Evolutionary conservation across 495 filamentous ascomycete genomes (phyloP).

Genomic region (Daldinia vernicosa): DNA sequence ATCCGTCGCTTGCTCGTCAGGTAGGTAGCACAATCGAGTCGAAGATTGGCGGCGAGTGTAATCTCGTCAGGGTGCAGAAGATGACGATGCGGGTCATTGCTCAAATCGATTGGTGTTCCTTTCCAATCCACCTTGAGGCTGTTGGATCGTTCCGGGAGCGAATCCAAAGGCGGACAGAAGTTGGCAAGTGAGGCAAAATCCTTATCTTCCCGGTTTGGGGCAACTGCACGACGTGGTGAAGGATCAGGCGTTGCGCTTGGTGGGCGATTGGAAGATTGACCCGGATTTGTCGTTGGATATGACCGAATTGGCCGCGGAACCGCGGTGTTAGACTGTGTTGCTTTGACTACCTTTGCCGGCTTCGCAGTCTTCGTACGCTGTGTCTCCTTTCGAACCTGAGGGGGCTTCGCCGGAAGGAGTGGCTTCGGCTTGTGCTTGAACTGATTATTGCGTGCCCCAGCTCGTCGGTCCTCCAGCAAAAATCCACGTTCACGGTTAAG

Average conservation of each 20-base stretch:
- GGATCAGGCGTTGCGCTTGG: constrained; percentile 56
- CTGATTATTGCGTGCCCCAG: constrained; percentile 42
- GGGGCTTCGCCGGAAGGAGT: constrained; percentile 54
- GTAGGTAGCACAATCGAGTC: constrained; percentile 90
- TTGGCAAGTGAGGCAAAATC: constrained; percentile 83
- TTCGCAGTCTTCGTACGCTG: constrained; percentile 49
- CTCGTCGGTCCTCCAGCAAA: constrained; percentile 60
- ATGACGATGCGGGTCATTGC: constrained; percentile 77
- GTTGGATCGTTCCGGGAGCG: constrained; percentile 67
- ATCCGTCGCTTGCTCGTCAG: constrained; percentile 95
- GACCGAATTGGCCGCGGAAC: constrained; percentile 43
- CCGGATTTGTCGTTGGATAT: constrained; percentile 22
- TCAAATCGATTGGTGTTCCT: constrained; percentile 79
- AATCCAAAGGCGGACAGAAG: constrained; percentile 75
- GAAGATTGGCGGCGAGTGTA: constrained; percentile 77
- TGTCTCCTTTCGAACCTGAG: constrained; percentile 43
- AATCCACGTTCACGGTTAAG: constrained; percentile 69
- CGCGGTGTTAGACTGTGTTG: constrained; percentile 47
- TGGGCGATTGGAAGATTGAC: constrained; percentile 36
- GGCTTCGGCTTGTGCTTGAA: constrained; percentile 48
- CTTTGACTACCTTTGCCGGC: constrained; percentile 58
- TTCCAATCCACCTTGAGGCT: constrained; percentile 90
- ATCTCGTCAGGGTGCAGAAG: constrained; percentile 84
- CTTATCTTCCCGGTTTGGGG: constrained; percentile 79
- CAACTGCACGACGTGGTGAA: constrained; percentile 49